Evolutionary conservation across 2,329 filamentous ascomycete species (phyloP).

Genomic region (Talaromyces albobiverticillius): DNA sequence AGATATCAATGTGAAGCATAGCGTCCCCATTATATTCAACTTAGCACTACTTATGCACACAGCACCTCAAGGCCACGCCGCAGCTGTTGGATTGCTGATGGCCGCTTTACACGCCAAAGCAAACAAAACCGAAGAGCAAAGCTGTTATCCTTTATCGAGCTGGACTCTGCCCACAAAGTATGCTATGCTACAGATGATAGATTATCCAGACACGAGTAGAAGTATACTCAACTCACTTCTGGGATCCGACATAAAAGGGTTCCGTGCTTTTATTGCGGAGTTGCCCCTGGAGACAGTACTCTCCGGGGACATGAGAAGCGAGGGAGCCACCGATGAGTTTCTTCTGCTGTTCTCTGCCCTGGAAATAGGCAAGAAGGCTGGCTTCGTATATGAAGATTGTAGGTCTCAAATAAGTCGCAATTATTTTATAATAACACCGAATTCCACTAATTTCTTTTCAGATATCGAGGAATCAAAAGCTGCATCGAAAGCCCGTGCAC

Average conservation of each 20-base stretch:
- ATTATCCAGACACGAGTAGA: conserved; percentile 33
- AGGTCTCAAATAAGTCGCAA: conserved; percentile 21
- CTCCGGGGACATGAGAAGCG: conserved; percentile 42
- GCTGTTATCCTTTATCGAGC: conserved; percentile 21
- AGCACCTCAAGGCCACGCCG: conserved; percentile 28
- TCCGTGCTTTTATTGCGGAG: conserved; percentile 52
- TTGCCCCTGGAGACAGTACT: conserved; percentile 54
- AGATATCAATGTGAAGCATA: conserved; percentile 16
- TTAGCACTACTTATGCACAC: conserved; percentile 31
- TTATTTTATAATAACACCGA: conserved; percentile 13
- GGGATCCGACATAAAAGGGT: conserved; percentile 29
- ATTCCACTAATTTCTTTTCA: conserved; percentile 17
- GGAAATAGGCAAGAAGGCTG: conserved; percentile 67
- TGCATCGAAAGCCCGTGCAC: conserved; percentile 15
- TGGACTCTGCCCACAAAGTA: conserved; percentile 38
- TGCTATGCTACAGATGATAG: conserved; percentile 34
- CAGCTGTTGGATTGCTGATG: conserved; percentile 27
- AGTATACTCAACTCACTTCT: conserved; percentile 37
- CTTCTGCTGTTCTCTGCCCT: conserved; percentile 65
- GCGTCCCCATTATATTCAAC: conserved; percentile 30
- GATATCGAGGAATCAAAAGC: conserved; percentile 26
- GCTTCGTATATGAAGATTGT: conserved; percentile 67
- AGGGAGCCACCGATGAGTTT: conserved; percentile 52
- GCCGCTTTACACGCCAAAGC: conserved; percentile 29
- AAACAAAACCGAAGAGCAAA: background rate